Base-by-base conservation (phyloP, 2,329 filamentous ascomycete genomes). In the Fusarium tjaetaba region DNA sequence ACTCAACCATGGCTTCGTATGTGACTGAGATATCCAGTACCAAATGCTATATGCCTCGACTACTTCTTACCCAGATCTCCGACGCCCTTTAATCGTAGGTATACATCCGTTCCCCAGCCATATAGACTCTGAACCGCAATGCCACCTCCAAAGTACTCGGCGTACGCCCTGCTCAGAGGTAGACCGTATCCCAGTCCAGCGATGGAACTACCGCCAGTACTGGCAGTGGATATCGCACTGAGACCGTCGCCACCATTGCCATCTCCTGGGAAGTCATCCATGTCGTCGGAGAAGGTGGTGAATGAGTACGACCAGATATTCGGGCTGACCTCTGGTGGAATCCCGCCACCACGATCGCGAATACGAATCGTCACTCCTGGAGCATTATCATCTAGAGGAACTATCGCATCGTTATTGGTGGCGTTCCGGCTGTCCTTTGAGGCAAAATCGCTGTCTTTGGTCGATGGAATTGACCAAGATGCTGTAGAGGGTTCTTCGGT, bases 221-320 rank as follows among this genome's bases (percentile, higher is more conserved):
- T 92, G 36, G 91, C 90, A 4, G 89, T 89, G 3, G 93, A 92
- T 55, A 98, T 92, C 9, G 92, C 91, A 77, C 92, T 93, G 70
- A 98, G 84, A 0, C 93, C 93, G 36, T 84, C 83, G 36, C 81
- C 81, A 48, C 82, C 80, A 49, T 84, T 82, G 41, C 83, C 81
- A 14, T 84, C 82, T 26, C 82, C 82, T 36, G 82, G 81, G 52
- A 84, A 74, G 9, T 85, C 84, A 46, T 84, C 80, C 11, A 68
- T 43, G 65, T 89, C 86, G 70, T 89, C 94, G 64, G 90, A 92
- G 82, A 98, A 98, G 0, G 96, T 99, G 26, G 96, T 98, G 81
- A 98, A 99, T 71, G 94, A 96, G 81, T 98, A 99, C 11, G 95
- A 95, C 95, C 96, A 99, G 66, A 99, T 95, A 75, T 96, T 92